Evolutionary conservation across 1,284 basidiomycete genomes (phyloP), one percentile per base, ranked within the genome.

Genomic region (Cerrena zonata): DNA sequence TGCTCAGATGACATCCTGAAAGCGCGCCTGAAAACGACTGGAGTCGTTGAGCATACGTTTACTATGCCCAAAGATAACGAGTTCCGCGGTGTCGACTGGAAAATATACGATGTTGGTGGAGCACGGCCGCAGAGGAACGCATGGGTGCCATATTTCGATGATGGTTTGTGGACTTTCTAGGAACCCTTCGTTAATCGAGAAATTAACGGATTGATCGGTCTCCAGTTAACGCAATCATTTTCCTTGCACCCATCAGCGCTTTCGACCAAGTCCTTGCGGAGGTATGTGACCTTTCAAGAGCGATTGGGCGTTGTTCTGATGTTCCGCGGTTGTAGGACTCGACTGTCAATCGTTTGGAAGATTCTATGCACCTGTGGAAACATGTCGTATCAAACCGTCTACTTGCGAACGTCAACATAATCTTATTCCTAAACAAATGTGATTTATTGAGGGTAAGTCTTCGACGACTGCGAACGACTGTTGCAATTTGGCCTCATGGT

Each of bases 91-190:
- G 72, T 79, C 2, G 77, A 83, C 58, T 90, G 87, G 87, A 80
- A 79, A 55, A 82, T 90, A 40, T 90, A 87, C 65, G 86, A 89
- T 61, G 87, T 89, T n/a, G 87, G 86, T 52, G 86, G 86, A 27
- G 75, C 86, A 34, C 74, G 82, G 51, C 82, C 82, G 58, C 84
- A 89, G 63, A 77, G 86, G 43, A 82, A 86, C 54, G 85, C 86
- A 2, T 91, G 88, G 88, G 85, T 83, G 21, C 86, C 88, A 4
- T 90, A 88, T 65, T 90, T 90, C 58, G 82, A 87, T 58, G 82
- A 89, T 65, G 84, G 86, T 87, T 57, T 61, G 75, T 54, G 46
- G 30, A 30, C 26, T 44, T 12, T 18, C 15, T 24, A 25, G 19
- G 34, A 47, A 23, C 38, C 19, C 25, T 12, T 40, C 26, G 7